Base-by-base conservation (phyloP, 306 rosid species). In the Cicer bijugum region DNA sequence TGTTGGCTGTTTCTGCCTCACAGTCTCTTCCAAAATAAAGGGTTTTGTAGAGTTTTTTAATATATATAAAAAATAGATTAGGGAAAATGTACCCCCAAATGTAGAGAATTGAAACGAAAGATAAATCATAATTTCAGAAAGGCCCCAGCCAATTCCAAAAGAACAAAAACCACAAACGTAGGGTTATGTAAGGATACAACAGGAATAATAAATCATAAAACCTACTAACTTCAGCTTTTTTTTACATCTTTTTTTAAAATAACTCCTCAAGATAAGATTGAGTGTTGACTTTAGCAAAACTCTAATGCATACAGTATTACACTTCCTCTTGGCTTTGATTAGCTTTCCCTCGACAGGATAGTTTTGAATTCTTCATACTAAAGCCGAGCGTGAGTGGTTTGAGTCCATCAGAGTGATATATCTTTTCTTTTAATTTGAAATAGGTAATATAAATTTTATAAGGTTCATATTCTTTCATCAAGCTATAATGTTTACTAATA, bases 251-350 rank as follows among this genome's bases (percentile, higher is more conserved):
- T 37, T 4, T 33, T 12, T 20, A 16, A 10, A 66, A 9, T 9
- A 20, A 55, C 61, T 12, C 42, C 50, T 2, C 2, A 59, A 77
- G 23, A 16, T 19, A 39, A 38, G 47, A 17, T 65, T 50, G 40
- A 15, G 51, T 12, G 14, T 46, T 70, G 72, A 60, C 71, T 42
- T 56, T 8, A 12, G 11, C 52, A 48, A 69, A 48, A 48, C 15
- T 12, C 9, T 44, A 66, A 28, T 7, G 10, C 1, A 45, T 35
- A 8, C 37, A 33, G 28, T 16, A 60, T 14, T 56, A 16, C 44
- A 77, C 42, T 45, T 50, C 65, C 72, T 48, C 9, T 19, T 77
- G 53, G 20, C 46, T 43, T 66, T 66, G 39, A n/a, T 40, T 19
- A 42, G 9, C 37, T 42, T 17, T 43, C 40, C 46, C 43, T 12